Evolutionary conservation across 192 early-diverging fungal genomes (phyloP), one percentile per base, ranked within the genome.

Genomic region (Umbelopsis ramanniana): DNA sequence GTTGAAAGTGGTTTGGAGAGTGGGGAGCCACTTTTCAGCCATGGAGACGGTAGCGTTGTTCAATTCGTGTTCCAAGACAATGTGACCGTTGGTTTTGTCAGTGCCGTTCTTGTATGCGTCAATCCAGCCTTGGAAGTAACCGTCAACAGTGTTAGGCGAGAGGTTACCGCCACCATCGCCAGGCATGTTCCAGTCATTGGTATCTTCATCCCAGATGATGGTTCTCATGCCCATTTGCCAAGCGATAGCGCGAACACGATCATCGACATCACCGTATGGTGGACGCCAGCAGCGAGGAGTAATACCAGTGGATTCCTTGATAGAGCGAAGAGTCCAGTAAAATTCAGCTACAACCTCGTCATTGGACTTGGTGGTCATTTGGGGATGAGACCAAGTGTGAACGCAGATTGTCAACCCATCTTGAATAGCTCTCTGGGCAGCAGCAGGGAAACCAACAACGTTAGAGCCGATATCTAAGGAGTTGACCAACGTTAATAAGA

Each of bases 371-470:
- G 81, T 78, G 19, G 87, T 85, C 76, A 92, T 79, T 17, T 79
- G 33, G 38, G 76, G 57, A 57, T 91, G 90, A 17, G 85, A 82
- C 89, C 89, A 91, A 22, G 90, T 92, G 67, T 92, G 90, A 38
- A 82, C 85, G 19, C 81, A 86, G 40, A 92, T 69, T 33, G 83
- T 79, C 50, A 91, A 89, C 23, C 91, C 88, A 75, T 76, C 70
- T 9, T 60, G 37, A n/a, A 81, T 40, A 46, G 75, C 79, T 60
- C 75, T 76, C 46, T 74, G 66, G 23, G 75, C 79, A 47, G 78
- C 78, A 33, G 70, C 72, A 68, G 82, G 82, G 45, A 57, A 71
- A 5, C 47, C 69, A 23, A 77, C 29, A 35, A 83, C 76, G 46
- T 83, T 83, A 60, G 78, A 80, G n/a, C 82, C 82, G 48, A 78